Evolutionary conservation across 2,329 filamentous ascomycete genomes (phyloP).

Genomic region (Epichloe uncinata): DNA sequence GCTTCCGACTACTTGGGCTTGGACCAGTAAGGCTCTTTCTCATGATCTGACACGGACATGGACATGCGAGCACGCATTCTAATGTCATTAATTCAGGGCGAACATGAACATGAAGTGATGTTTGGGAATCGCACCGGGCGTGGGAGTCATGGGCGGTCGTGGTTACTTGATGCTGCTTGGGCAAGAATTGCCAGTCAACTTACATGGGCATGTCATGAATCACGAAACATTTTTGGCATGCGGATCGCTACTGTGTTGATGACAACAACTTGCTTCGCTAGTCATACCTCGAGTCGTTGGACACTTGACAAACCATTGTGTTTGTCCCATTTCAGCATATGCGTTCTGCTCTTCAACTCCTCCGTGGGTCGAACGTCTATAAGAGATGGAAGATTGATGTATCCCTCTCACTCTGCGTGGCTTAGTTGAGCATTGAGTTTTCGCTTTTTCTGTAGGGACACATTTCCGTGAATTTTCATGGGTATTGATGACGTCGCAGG

Average conservation of each 20-base stretch:
- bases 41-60: background rate
- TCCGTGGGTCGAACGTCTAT: conserved; percentile 42
- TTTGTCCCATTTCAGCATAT: conserved; percentile 38
- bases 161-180: background rate
- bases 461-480: conserved; percentile 12
- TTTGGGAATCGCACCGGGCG: background rate
- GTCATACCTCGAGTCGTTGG: background rate
- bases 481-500: background rate
- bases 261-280: background rate
- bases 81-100: conserved; percentile 18
- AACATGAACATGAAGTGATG: conserved; percentile 25
- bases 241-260: background rate
- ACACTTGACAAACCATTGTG: background rate
- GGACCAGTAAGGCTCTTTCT: conserved; percentile 31
- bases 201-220: background rate
- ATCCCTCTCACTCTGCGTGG: conserved; percentile 39
- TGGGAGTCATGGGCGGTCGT: background rate
- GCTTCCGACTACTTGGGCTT: conserved; percentile 66
- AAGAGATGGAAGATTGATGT: conserved; percentile 37
- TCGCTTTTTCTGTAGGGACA: conserved; percentile 36
- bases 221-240: background rate
- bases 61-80: conserved; percentile 19
- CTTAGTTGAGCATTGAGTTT: conserved; percentile 29
- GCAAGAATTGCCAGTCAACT: background rate
- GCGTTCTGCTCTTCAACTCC: conserved; percentile 32